These are phyloP conservation scores for Fusarium subtropicale DNA, from an alignment of 2,329 filamentous ascomycete genomes.

Conservation along the genomic window DNA sequence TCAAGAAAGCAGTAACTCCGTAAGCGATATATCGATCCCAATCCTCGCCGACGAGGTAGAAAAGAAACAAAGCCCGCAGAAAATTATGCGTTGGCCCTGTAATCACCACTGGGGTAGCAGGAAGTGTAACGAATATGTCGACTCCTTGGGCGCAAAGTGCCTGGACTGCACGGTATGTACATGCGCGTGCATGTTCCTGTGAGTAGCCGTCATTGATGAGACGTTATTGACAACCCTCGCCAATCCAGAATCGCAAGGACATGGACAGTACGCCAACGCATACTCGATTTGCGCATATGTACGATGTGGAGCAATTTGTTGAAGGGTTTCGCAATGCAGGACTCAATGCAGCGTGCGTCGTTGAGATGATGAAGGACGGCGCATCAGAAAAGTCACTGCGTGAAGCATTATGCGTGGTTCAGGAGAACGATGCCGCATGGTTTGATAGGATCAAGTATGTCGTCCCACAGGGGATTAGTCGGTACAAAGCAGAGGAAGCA, in stretches of 20 bases:
- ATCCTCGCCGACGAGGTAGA: not conserved
- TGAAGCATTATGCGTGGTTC: conserved; percentile 39
- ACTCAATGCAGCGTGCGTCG: conserved; percentile 36
- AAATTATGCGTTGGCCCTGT: conserved; percentile 43
- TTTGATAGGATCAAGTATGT: conserved; percentile 31
- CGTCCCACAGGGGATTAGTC: conserved; percentile 34
- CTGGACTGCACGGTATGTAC: conserved; percentile 40
- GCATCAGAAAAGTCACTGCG: conserved; percentile 30
- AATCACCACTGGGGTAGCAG: conserved; percentile 42
- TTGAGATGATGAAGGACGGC: conserved; percentile 40
- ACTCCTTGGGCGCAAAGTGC: conserved; percentile 36
- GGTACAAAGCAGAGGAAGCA: conserved; percentile 20
- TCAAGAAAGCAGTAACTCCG: conserved; percentile 9
- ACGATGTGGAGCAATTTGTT: conserved; percentile 40
- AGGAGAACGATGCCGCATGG: conserved; percentile 34
- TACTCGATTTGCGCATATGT: conserved; percentile 37
- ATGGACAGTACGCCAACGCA: conserved; percentile 40
- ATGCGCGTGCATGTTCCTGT: conserved; percentile 15
- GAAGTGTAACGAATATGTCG: conserved; percentile 39
- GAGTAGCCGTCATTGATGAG: conserved; percentile 19
- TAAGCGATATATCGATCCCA: conserved; percentile 2
- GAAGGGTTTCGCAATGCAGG: conserved; percentile 36
- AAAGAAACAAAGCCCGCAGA: not conserved
- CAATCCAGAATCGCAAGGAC: conserved; percentile 33
- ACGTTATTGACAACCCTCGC: conserved; percentile 26